Base-by-base conservation (phyloP, 805 yeast species). In the Metschnikowia kunwiensis region DNA sequence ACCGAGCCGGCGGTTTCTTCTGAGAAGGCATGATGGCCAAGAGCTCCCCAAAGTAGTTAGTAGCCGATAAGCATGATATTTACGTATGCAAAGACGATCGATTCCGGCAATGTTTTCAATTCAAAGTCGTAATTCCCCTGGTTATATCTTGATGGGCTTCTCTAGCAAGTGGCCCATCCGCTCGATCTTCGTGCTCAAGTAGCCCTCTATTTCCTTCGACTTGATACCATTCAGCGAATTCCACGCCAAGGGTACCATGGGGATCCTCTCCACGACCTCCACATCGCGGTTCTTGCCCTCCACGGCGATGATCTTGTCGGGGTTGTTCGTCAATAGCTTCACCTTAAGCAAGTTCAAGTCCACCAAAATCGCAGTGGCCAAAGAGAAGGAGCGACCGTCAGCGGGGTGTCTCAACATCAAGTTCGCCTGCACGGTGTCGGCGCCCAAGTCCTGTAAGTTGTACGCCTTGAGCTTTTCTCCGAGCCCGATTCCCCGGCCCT, bases 181-280 rank as follows among this genome's bases (percentile, higher is more conserved):
- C 60, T 91, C 96, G 35, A 91, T 85, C 64, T 93, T 93, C 1
- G 99, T 93, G 53, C 93, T 77, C 41, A 93, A 67, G 54, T 93
- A 93, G 1, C 95, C 95, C 51, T 93, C 96, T 21, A 93, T 84
- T 61, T 93, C 99, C 43, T 73, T 75, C 23, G 89, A 77, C 47
- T 81, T 73, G 42, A 93, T 83, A 5, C 97, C 97, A 18, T 62
- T 67, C 16, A 63, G 43, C 14, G 53, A 36, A 16, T 54, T 74
- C 98, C 98, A 93, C 6, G 96, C 89, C 37, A 89, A 72, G 10
- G 99, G 99, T 3, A 93, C 76, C 99, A 93, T 93, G 24, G 99
- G 96, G 2, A 91, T 88, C 47, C 98, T 76, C 58, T 91, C 93
- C 17, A 75, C 72, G 28, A 94, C 97, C 43, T 72, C 74, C 20